Base-by-base conservation (phyloP, 768 basidiomycete species). In the Mycena vulgaris region DNA sequence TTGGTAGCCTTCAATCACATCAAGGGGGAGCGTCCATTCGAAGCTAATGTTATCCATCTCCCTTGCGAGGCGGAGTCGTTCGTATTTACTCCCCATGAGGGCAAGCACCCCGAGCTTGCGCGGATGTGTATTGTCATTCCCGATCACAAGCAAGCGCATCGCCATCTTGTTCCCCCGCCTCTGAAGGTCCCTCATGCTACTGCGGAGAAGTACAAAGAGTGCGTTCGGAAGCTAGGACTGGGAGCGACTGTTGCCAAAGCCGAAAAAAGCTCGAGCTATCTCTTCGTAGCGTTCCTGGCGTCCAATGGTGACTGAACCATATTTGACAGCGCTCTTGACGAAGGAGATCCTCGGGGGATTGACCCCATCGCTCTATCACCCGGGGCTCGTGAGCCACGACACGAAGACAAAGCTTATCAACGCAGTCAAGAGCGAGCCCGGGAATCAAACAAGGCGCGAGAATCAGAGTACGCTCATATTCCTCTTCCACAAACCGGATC, bases 171-270 rank as follows among this genome's bases (percentile, higher is more conserved):
- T 33, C 42, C 63, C 63, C 63, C 52, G n/a, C 21, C 51, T 31
- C 31, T n/a, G n/a, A n/a, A n/a, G n/a, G n/a, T n/a, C n/a, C n/a
- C n/a, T n/a, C n/a, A n/a, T n/a, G n/a, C n/a, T n/a, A n/a, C n/a
- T n/a, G n/a, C n/a, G n/a, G n/a, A n/a, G n/a, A n/a, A n/a, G n/a
- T n/a, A n/a, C n/a, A 64, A 55, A 55, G 27, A 40, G 27, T 53
- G 51, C 30, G 63, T 64, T 53, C 63, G 63, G 33, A 55, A 53
- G n/a, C n/a, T n/a, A n/a, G n/a, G n/a, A 27, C 27, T 53, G 4
- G 52, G 63, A 33, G 63, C 51, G 37, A 64, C 63, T 13, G 63
- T 64, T 53, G 63, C 63, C 63, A 55, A 64, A 40, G 63, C 55
- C 27, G 63, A 64, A 55, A 64, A 53, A 55, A 52, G 63, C 45